Base-by-base conservation (phyloP, 176 grass and related monocot genomes). In the Dendrocalamus sinicus region DNA sequence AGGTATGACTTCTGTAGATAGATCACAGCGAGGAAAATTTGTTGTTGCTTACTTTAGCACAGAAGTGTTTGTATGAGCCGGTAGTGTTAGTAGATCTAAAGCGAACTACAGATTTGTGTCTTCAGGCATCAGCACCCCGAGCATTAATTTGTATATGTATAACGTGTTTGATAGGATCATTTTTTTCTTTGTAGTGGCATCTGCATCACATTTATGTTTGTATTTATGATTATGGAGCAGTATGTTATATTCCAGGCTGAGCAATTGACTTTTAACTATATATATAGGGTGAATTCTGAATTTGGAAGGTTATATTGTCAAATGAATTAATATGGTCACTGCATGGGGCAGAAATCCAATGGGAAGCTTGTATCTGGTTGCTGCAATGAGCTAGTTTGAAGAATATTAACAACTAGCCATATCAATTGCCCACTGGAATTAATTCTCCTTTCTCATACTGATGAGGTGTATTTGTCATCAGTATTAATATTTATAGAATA, bases 1-100 rank as follows among this genome's bases (percentile, higher is more conserved):
- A 94, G 93, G 95, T 93, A 79, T 64, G 73, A 24, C 30, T 69
- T 5, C 15, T 68, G 24, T 53, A 72, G 54, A 35, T 61, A 12
- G 40, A 41, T 13, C 17, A n/a, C 73, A 39, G n/a, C 28, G 22
- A 74, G 26, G 26, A 74, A 4, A 14, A 50, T 74, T 9, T 35
- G 11, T 15, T 37, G 55, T 15, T 55, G 23, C 17, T 70, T 62
- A 41, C 12, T 58, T 59, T 41, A 53, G 20, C 20, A 72, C 23
- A 4, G 4, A 26, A 58, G 37, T 75, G 15, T 45, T 87, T 82
- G 43, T 6, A 54, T 53, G 63, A 53, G 50, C 23, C 22, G 1
- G 17, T 47, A 12, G 40, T 24, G n/a, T 41, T 76, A 70, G 16
- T 81, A 47, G 13, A 12, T 22, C 24, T 20, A 24, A 47, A 40